phyloP scores from a whole-genome alignment of 192 early-diverging fungal species.

The Coemansia sp. region DNA sequence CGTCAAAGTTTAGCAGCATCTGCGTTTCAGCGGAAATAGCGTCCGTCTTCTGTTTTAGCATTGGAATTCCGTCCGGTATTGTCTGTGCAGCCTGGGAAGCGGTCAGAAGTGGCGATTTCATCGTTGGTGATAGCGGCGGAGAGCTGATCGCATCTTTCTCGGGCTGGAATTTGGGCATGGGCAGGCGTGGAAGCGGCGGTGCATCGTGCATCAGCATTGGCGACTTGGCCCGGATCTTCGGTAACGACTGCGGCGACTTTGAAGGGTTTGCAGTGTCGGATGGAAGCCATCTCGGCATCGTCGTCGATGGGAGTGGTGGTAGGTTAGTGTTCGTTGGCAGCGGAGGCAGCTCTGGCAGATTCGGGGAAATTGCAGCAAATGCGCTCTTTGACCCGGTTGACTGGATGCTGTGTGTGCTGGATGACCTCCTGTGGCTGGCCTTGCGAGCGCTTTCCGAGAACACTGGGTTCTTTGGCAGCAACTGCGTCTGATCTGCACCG shows the following conservation, averaged over 20 bases:
- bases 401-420: constrained; percentile 17
- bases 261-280: not conserved
- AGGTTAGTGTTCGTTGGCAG: constrained; percentile 21
- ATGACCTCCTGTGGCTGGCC: constrained; percentile 17
- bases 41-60: constrained; percentile 8
- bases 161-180: constrained; percentile 51
- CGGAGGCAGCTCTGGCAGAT: constrained; percentile 21
- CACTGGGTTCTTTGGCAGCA: not conserved
- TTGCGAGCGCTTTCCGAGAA: not conserved
- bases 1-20: constrained; percentile 50
- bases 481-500: not conserved
- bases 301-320: constrained; percentile 34
- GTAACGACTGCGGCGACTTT: constrained; percentile 2
- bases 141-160: not conserved
- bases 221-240: constrained; percentile 12
- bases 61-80: not conserved
- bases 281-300: constrained; percentile 44
- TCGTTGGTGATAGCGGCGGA: not conserved
- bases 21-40: constrained; percentile 42
- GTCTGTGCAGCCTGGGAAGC: not conserved
- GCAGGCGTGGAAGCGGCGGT: constrained; percentile 25
- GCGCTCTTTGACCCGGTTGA: not conserved
- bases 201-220: constrained; percentile 8
- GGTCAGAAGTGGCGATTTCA: constrained; percentile 6
- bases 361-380: constrained; percentile 7